Evolutionary conservation across 2,329 filamentous ascomycete species (phyloP).

Genomic region (Curvularia eragrostidis): DNA sequence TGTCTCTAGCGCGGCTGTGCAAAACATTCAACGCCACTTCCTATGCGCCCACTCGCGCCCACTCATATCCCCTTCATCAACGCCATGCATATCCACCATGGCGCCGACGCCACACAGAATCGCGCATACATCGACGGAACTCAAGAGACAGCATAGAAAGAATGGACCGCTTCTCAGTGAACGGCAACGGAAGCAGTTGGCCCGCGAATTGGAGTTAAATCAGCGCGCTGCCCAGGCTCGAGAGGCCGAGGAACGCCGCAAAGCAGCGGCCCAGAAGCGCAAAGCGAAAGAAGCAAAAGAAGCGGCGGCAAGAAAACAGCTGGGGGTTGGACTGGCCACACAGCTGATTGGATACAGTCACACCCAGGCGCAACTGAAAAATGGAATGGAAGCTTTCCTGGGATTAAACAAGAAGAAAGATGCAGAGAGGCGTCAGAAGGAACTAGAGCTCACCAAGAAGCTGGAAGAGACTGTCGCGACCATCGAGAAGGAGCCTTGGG

Average conservation of each 20-base stretch:
- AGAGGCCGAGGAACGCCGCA: constrained; percentile 42
- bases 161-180: constrained; percentile 36
- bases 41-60: constrained; percentile 1
- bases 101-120: constrained; percentile 31
- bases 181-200: constrained; percentile 38
- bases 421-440: constrained; percentile 28
- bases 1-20: constrained; percentile 15
- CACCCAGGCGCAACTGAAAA: constrained; percentile 48
- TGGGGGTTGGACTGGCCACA: constrained; percentile 48
- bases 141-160: constrained; percentile 43
- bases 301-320: constrained; percentile 31
- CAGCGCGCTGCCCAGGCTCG: constrained; percentile 42
- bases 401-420: constrained; percentile 36
- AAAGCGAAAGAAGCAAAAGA: constrained; percentile 45
- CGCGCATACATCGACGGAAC: constrained; percentile 47
- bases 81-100: constrained; percentile 31
- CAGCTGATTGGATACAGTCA: constrained; percentile 50
- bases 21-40: constrained; percentile 10
- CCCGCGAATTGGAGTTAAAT: constrained; percentile 42
- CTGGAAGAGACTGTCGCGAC: constrained; percentile 32
- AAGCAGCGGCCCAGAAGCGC: constrained; percentile 40
- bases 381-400: constrained; percentile 48
- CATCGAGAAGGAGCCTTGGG: constrained; percentile 43
- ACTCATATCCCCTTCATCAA: constrained; percentile 4
- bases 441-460: constrained; percentile 28